These are phyloP conservation scores for Trichophyton rubrum DNA, from an alignment of 2,329 filamentous ascomycete genomes.

Conservation along the genomic window DNA sequence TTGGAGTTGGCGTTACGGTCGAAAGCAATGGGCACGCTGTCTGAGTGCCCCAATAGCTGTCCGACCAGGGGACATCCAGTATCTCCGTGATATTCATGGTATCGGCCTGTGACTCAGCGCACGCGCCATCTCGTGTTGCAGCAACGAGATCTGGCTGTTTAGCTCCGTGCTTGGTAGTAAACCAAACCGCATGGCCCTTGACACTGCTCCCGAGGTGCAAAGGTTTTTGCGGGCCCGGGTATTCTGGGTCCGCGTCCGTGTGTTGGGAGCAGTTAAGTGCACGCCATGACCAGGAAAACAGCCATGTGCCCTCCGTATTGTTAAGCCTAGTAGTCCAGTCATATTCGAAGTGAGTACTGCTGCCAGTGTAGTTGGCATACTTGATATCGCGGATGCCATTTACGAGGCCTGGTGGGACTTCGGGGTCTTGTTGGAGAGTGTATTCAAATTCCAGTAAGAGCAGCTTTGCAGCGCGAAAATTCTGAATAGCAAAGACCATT, in stretches of 20 bases:
- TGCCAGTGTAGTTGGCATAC: background rate
- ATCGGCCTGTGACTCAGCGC: background rate
- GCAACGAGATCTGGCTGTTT: background rate
- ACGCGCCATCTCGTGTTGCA: background rate
- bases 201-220: background rate
- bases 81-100: background rate
- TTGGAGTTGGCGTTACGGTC: background rate
- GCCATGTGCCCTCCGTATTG: background rate
- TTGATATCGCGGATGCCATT: background rate
- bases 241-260: background rate
- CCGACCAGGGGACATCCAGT: background rate
- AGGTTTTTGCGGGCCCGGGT: background rate
- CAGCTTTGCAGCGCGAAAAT: background rate
- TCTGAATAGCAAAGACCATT: conserved; percentile 8
- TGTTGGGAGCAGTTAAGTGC: background rate
- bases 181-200: background rate
- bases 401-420: too few species aligned
- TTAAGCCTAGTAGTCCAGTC: background rate
- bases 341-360: background rate
- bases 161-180: background rate
- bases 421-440: background rate
- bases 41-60: background rate
- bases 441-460: background rate
- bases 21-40: background rate
- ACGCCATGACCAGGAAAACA: background rate